A percentile compares a stretch with the other conserved stretches of the same genome.
These are phyloP conservation scores for Sarcomyxa edulis DNA, from an alignment of 768 basidiomycete genomes.

Conservation along the genomic window DNA sequence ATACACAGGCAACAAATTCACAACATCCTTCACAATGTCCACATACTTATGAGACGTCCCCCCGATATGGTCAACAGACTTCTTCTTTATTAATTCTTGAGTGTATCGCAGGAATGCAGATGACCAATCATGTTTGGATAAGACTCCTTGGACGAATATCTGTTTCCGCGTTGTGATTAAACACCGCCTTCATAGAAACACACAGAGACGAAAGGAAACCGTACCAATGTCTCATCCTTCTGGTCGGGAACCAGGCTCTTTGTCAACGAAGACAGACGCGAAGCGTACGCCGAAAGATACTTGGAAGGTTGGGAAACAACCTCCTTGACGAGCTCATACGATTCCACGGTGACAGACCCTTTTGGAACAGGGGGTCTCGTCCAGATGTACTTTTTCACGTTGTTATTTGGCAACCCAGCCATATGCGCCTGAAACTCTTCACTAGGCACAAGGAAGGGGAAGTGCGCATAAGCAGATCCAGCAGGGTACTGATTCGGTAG, in stretches of 20 bases:
- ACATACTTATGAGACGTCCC: conserved; percentile 24
- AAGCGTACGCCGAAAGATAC: conserved; percentile 28
- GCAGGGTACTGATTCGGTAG: conserved; percentile 65
- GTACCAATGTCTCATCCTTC: conserved; percentile 17
- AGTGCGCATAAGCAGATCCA: conserved; percentile 66
- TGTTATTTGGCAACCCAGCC: conserved; percentile 18
- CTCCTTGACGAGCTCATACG: conserved; percentile 25
- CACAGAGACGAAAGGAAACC: conserved; percentile 1
- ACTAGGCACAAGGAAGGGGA: conserved; percentile 70
- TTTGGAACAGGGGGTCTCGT: conserved; percentile 34
- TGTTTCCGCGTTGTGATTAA: neutral
- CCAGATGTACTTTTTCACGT: conserved; percentile 52
- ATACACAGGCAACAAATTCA: conserved; percentile 54
- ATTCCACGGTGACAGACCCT: conserved; percentile 21
- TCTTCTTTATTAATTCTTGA: conserved; percentile 25
- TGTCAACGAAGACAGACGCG: conserved; percentile 25
- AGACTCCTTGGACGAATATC: conserved; percentile 1
- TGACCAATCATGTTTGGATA: neutral
- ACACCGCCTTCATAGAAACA: too few species aligned
- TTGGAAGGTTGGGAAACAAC: conserved; percentile 22
- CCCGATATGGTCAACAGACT: conserved; percentile 26
- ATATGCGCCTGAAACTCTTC: conserved; percentile 37
- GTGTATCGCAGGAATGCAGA: conserved; percentile 28
- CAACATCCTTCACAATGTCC: conserved; percentile 64
- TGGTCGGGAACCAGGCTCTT: conserved; percentile 15